Conservation (phyloP, 108 stramenopile species). For the Cyclostephanos tholiformis region DNA sequence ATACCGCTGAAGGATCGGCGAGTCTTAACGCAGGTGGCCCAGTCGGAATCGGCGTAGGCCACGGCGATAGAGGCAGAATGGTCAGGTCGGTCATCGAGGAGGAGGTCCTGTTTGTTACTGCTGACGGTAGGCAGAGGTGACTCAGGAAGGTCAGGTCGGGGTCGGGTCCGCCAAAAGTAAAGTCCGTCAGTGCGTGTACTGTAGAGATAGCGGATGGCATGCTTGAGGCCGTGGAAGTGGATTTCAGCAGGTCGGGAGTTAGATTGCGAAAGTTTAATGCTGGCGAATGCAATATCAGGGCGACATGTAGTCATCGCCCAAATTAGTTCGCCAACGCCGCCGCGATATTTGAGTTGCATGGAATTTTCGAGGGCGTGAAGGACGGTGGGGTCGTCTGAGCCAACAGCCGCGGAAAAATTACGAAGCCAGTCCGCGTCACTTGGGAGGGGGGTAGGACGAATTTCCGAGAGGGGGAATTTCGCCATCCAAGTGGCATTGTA, state of each 20-base stretch:
- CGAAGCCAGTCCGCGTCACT: neutral
- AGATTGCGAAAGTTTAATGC: too few relatives aligned
- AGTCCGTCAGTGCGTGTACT: constrained; percentile 5
- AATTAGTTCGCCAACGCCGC: constrained; percentile 47
- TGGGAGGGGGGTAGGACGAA: constrained; percentile 6
- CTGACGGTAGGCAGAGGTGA: constrained; percentile 3
- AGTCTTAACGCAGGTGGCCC: too few relatives aligned
- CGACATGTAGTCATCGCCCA: neutral
- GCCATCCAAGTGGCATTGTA: constrained; percentile 30
- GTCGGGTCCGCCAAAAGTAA: constrained; percentile 24
- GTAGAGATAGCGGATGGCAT: constrained; percentile 2
- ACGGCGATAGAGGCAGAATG: neutral
- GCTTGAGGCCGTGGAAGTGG: constrained; percentile 4
- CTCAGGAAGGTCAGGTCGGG: constrained; percentile 6
- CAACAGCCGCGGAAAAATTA: neutral
- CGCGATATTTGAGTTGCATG: constrained; percentile 34
- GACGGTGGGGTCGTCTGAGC: neutral
- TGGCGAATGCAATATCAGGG: too few relatives aligned
- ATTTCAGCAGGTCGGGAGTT: constrained; percentile 7
- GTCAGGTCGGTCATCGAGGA: neutral
- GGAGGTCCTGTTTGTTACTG: neutral
- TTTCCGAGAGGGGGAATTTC: neutral
- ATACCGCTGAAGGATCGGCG: constrained; percentile 23
- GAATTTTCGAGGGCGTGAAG: constrained; percentile 11
- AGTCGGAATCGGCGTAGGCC: too few relatives aligned